phyloP scores from a whole-genome alignment of 176 grass and related monocot genomes.

The barley (Hordeum vulgare) region DNA sequence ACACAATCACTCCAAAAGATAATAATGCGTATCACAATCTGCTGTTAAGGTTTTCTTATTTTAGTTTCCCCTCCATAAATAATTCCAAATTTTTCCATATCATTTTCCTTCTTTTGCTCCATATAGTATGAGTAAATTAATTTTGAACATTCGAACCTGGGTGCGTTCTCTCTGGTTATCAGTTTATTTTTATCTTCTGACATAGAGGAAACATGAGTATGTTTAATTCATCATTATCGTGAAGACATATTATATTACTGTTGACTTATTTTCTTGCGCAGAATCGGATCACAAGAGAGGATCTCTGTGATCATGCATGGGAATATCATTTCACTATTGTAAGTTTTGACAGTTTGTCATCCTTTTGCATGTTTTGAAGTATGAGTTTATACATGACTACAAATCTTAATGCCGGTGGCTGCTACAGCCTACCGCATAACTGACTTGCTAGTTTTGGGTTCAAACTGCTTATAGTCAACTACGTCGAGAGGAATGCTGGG shows the following conservation, averaged over 20 bases:
- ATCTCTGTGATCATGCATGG: constrained; percentile 86
- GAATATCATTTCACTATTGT: constrained; percentile 78
- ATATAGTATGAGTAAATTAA: neutral
- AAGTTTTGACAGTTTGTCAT: constrained; percentile 21
- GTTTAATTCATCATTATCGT: neutral
- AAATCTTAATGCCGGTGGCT: constrained; percentile 5
- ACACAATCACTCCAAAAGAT: neutral
- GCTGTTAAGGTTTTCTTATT: neutral
- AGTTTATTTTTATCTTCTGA: constrained; percentile 17
- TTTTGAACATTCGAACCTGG: neutral
- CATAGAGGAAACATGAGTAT: constrained; percentile 3
- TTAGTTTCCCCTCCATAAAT: neutral
- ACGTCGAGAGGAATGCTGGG: constrained; percentile 33
- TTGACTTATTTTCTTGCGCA: constrained; percentile 28
- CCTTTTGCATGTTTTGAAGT: constrained; percentile 12
- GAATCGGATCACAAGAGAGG: constrained; percentile 76
- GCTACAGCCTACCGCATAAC: constrained; percentile 19
- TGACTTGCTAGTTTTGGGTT: constrained; percentile 47
- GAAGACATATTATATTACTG: neutral
- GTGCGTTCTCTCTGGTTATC: neutral
- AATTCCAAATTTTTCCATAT: neutral
- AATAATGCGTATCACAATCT: neutral
- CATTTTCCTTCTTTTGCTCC: neutral
- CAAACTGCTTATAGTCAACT: constrained; percentile 30
- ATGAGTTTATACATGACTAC: neutral